A percentile compares a stretch with the other conserved stretches of the same genome.
phyloP scores from a whole-genome alignment of 1,139 yeast genomes.

The Taphrina sp. region DNA sequence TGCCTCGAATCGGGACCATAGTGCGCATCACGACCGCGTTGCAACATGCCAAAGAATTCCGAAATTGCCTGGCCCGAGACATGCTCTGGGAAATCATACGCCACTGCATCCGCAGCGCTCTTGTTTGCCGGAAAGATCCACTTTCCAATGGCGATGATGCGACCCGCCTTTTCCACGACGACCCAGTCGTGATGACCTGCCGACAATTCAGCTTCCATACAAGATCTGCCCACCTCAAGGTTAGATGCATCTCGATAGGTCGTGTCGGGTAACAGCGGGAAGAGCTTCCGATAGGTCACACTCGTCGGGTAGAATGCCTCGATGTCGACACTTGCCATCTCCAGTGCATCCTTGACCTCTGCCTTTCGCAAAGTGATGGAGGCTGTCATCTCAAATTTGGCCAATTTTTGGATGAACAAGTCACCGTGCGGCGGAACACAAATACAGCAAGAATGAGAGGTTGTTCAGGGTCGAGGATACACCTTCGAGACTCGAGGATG shows the following conservation, averaged over 20 bases:
- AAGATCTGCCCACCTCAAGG: not conserved
- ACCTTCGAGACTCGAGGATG: too few species aligned
- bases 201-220: not conserved
- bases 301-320: conserved; percentile 1
- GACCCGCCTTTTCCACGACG: not conserved
- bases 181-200: not conserved
- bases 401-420: too few species aligned
- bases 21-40: not conserved
- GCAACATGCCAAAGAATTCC: not conserved
- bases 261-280: not conserved
- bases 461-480: too few species aligned
- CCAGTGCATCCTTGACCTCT: not conserved
- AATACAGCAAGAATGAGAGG: too few species aligned
- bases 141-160: not conserved
- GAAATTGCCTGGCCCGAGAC: not conserved
- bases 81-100: not conserved
- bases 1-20: not conserved
- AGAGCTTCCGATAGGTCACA: not conserved
- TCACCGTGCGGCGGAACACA: too few species aligned
- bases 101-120: not conserved
- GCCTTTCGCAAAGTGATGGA: too few species aligned
- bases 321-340: not conserved
- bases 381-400: too few species aligned
- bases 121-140: not conserved
- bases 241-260: not conserved